Conservation (phyloP, 179 eudicot genomes). For the Pouteria campechiana region DNA sequence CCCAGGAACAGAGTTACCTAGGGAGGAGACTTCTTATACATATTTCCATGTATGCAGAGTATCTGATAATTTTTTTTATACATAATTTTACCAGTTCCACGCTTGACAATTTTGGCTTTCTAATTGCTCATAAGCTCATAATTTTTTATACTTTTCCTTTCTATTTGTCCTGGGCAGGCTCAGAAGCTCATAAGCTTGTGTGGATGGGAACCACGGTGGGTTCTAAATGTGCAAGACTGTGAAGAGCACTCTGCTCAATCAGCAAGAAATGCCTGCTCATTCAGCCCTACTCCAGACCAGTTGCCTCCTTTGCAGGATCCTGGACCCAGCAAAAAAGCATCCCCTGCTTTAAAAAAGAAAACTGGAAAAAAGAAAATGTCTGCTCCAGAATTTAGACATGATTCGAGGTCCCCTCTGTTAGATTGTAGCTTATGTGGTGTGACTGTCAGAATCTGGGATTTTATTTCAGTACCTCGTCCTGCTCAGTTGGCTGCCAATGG, state of each 20-base stretch:
- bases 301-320: slow-evolving; percentile 43
- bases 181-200: slow-evolving; percentile 92
- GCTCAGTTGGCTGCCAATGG: slow-evolving; percentile 64
- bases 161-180: slow-evolving; percentile 56
- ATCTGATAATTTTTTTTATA: neutral
- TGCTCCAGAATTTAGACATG: slow-evolving; percentile 57
- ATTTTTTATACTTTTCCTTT: neutral
- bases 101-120: neutral
- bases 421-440: slow-evolving; percentile 99
- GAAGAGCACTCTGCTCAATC: slow-evolving; percentile 99
- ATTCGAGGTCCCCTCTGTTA: slow-evolving; percentile 81
- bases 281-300: slow-evolving; percentile 46
- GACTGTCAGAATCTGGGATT: slow-evolving; percentile 93
- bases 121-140: neutral
- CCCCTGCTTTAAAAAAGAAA: slow-evolving; percentile 55
- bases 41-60: slow-evolving; percentile 78
- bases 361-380: slow-evolving; percentile 31
- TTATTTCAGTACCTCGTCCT: slow-evolving; percentile 71
- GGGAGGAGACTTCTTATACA: slow-evolving; percentile 51
- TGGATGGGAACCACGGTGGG: slow-evolving; percentile 99
- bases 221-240: slow-evolving; percentile 85
- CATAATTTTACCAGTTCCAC: too few relatives aligned
- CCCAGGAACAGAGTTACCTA: slow-evolving; percentile 30
- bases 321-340: slow-evolving; percentile 71
- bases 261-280: slow-evolving; percentile 78